These are phyloP conservation scores for Pestalotiopsis sp. DNA, from an alignment of 2,329 filamentous ascomycete genomes.

Conservation along the genomic window DNA sequence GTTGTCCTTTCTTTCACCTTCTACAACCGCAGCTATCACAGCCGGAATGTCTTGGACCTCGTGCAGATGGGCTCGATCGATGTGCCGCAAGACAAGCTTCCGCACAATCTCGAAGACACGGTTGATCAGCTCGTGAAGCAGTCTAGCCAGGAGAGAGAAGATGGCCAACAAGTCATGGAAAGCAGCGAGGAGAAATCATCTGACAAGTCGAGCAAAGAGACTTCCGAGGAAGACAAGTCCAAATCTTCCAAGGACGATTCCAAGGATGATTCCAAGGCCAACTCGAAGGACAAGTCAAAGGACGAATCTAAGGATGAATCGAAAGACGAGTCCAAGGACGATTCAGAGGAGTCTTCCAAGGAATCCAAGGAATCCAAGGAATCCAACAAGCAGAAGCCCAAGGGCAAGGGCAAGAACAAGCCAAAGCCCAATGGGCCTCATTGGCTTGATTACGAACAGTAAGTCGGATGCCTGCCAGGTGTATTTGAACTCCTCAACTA, in stretches of 20 bases:
- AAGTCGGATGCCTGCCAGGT: constrained; percentile 24
- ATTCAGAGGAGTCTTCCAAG: constrained; percentile 23
- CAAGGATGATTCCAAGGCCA: constrained; percentile 19
- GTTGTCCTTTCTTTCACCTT: constrained; percentile 43
- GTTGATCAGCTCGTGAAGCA: constrained; percentile 22
- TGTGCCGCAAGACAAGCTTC: constrained; percentile 7
- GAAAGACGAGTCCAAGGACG: constrained; percentile 17
- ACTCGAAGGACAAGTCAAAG: background rate
- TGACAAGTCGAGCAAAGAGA: constrained; percentile 19
- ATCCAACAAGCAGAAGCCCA: constrained; percentile 11
- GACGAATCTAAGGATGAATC: background rate
- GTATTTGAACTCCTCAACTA: constrained; percentile 16
- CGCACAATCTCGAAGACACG: constrained; percentile 13
- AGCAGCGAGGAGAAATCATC: constrained; percentile 26
- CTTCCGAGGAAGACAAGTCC: constrained; percentile 4
- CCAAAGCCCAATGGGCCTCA: constrained; percentile 27
- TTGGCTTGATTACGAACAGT: constrained; percentile 47
- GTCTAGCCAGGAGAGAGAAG: constrained; percentile 17
- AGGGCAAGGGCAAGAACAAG: background rate
- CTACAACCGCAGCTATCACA: constrained; percentile 32
- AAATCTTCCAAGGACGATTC: constrained; percentile 18
- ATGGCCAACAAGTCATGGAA: constrained; percentile 19
- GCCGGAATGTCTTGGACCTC: constrained; percentile 30
- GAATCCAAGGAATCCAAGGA: background rate
- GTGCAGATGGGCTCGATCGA: constrained; percentile 27